These are phyloP conservation scores for Pharus latifolius DNA, from an alignment of 176 grass and related monocot genomes.

Conservation along the genomic window DNA sequence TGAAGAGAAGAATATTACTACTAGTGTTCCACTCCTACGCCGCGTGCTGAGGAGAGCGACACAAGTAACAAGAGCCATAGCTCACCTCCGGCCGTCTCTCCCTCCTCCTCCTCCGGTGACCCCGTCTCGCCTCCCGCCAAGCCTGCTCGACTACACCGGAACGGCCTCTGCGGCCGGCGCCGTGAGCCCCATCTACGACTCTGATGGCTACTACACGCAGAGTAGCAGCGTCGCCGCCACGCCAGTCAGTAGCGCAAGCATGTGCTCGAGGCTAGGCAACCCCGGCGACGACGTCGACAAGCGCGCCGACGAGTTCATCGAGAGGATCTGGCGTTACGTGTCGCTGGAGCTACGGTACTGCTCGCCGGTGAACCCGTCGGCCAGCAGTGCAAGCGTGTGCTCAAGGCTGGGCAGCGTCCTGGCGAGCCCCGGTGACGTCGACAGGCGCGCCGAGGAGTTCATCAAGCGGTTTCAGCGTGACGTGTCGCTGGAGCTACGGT, in stretches of 20 bases:
- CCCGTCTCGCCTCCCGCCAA: slow-evolving; percentile 5
- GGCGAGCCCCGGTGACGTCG: neutral
- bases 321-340: too few species aligned
- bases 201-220: neutral
- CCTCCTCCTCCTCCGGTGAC: neutral
- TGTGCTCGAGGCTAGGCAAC: too few species aligned
- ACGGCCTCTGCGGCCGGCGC: too few species aligned
- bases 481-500: neutral
- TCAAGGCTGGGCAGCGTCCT: neutral
- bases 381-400: neutral
- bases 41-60: slow-evolving; percentile 9
- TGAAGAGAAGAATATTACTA: too few species aligned
- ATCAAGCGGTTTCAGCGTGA: neutral
- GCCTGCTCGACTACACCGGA: neutral
- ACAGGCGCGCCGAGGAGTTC: neutral
- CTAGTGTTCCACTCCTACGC: slow-evolving; percentile 2
- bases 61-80: neutral
- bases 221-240: neutral
- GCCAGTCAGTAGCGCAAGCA: too few species aligned
- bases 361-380: too few species aligned
- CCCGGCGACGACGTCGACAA: neutral
- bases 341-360: too few species aligned
- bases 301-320: neutral
- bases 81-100: neutral
- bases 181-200: too few species aligned